phyloP scores from a whole-genome alignment of 805 yeast genomes.

The Kodamaea hsintzibuensis region DNA sequence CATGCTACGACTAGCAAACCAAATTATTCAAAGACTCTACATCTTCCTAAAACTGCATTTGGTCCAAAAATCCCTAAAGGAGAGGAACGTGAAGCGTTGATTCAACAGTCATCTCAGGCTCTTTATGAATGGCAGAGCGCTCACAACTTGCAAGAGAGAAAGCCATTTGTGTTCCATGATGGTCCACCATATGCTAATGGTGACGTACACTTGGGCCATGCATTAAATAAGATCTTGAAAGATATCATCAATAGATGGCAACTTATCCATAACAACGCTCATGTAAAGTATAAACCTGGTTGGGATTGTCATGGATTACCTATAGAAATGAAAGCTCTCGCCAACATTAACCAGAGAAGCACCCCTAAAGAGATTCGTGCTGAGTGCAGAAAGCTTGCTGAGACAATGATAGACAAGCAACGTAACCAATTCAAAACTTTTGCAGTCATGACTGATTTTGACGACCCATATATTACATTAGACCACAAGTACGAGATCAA shows the following conservation, averaged over 20 bases:
- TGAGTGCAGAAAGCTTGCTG: slow-evolving; percentile 71
- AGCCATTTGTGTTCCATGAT: slow-evolving; percentile 75
- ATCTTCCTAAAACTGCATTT: slow-evolving; percentile 65
- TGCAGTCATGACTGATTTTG: slow-evolving; percentile 86
- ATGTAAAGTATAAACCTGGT: slow-evolving; percentile 80
- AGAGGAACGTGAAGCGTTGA: slow-evolving; percentile 32
- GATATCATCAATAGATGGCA: slow-evolving; percentile 80
- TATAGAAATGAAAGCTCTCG: slow-evolving; percentile 77
- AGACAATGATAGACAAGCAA: slow-evolving; percentile 64
- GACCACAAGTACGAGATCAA: slow-evolving; percentile 66
- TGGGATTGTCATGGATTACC: slow-evolving; percentile 99
- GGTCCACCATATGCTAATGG: slow-evolving; percentile 99
- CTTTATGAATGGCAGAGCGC: slow-evolving; percentile 63
- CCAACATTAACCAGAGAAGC: slow-evolving; percentile 4
- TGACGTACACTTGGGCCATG: slow-evolving; percentile 87
- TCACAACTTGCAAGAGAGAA: slow-evolving; percentile 17
- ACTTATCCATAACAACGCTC: slow-evolving; percentile 55
- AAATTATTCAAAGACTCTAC: slow-evolving; percentile 50
- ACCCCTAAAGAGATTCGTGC: slow-evolving; percentile 53
- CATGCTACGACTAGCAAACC: slow-evolving; percentile 7
- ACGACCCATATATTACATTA: slow-evolving; percentile 71
- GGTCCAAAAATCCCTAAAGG: slow-evolving; percentile 54
- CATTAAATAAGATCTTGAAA: slow-evolving; percentile 84
- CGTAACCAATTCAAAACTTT: slow-evolving; percentile 60
- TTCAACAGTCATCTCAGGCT: slow-evolving; percentile 55